phyloP scores from a whole-genome alignment of 305 asterid genomes.

The Solanum aculeatissimum region DNA sequence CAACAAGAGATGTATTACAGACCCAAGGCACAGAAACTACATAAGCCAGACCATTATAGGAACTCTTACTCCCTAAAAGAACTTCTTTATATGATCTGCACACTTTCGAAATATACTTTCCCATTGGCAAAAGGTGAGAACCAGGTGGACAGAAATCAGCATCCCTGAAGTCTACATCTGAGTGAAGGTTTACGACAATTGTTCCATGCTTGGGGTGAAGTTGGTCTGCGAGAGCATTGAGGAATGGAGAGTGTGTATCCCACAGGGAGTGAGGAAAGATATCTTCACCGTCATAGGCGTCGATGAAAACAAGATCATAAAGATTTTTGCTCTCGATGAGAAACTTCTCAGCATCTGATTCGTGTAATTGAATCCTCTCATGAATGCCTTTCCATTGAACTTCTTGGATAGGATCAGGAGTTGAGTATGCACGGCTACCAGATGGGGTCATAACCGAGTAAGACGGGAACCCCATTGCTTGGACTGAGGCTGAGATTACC shows the following conservation, averaged over 20 bases:
- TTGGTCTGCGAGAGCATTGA: slow-evolving; percentile 36
- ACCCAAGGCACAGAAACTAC: slow-evolving; percentile 75
- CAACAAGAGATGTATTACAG: slow-evolving; percentile 61
- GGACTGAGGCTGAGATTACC: slow-evolving; percentile 66
- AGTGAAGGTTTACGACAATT: slow-evolving; percentile 69
- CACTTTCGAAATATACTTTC: slow-evolving; percentile 38
- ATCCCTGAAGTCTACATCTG: slow-evolving; percentile 30
- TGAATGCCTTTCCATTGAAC: slow-evolving; percentile 75
- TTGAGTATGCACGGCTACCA: slow-evolving; percentile 28
- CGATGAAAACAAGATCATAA: slow-evolving; percentile 65
- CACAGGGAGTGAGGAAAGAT: slow-evolving; percentile 60
- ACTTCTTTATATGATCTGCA: slow-evolving; percentile 41
- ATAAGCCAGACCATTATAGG: slow-evolving; percentile 34
- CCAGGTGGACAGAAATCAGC: slow-evolving; percentile 9
- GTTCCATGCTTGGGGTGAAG: slow-evolving; percentile 81
- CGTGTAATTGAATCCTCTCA: slow-evolving; percentile 48
- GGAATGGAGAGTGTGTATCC: slow-evolving; percentile 53
- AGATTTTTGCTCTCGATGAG: slow-evolving; percentile 32
- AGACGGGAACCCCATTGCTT: slow-evolving; percentile 88
- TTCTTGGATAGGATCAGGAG: slow-evolving; percentile 29
- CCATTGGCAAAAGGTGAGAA: slow-evolving; percentile 23
- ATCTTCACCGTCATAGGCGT: slow-evolving; percentile 85
- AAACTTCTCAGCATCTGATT: slow-evolving; percentile 70
- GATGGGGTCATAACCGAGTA: slow-evolving; percentile 41
- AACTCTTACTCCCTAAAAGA: slow-evolving; percentile 22